Evolutionary conservation across 352 stramenopile species (phyloP).

Genomic region (Globisporangium paddicum): DNA sequence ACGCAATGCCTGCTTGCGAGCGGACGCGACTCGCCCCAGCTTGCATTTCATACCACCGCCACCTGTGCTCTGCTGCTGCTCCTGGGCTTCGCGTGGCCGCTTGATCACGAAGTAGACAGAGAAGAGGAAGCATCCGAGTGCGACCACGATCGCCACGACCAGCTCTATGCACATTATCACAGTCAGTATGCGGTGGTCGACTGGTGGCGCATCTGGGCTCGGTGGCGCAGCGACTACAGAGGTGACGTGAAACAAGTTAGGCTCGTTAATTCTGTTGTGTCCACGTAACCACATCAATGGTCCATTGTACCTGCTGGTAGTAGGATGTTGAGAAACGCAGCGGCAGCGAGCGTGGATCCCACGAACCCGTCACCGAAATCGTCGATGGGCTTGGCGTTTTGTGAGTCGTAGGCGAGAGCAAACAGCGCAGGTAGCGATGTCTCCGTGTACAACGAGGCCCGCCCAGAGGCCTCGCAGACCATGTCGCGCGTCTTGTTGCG

Average conservation of each 20-base stretch:
- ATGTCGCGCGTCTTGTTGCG: conserved; percentile 76
- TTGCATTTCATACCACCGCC: neutral
- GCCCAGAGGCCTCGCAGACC: conserved; percentile 31
- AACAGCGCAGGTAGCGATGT: conserved; percentile 14
- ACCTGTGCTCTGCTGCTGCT: neutral
- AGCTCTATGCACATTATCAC: conserved; percentile 86
- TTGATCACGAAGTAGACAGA: conserved; percentile 88
- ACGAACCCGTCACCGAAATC: conserved; percentile 51
- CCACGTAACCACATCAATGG: neutral
- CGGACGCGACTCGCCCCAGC: conserved; percentile 8
- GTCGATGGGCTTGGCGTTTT: conserved; percentile 23
- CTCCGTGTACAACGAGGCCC: neutral
- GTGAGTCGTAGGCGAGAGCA: conserved; percentile 42
- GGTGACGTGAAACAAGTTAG: neutral
- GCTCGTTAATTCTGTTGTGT: neutral
- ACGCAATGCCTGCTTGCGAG: conserved; percentile 5
- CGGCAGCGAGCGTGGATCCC: conserved; percentile 54
- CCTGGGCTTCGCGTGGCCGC: conserved; percentile 42
- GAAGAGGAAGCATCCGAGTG: conserved; percentile 78
- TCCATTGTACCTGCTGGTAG: conserved; percentile 48
- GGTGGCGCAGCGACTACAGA: conserved; percentile 49
- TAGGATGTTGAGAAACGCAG: conserved; percentile 68
- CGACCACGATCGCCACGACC: conserved; percentile 76
- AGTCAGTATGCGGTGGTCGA: conserved; percentile 79
- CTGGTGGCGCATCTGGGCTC: conserved; percentile 66